phyloP scores from a whole-genome alignment of 1,139 yeast species.

The Hyphopichia fennica region DNA sequence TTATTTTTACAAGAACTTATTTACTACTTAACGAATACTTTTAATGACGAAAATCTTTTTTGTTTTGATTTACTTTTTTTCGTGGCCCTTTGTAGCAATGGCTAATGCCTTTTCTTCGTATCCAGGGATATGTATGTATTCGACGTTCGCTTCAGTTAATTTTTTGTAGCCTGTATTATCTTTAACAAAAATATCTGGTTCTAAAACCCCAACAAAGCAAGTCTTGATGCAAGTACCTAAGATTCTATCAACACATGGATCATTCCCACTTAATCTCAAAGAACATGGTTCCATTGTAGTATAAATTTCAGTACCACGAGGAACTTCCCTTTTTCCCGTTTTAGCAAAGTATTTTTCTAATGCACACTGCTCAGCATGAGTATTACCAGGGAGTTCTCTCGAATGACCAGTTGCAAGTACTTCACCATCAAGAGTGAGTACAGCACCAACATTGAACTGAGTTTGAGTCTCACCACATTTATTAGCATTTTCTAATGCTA shows the following conservation, averaged over 20 bases:
- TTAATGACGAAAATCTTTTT: neutral
- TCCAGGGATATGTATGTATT: conserved; percentile 81
- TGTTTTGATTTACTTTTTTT: conserved; percentile 15
- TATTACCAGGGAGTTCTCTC: conserved; percentile 89
- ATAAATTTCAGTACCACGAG: conserved; percentile 77
- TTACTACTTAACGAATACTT: no score
- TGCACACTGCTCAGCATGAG: conserved; percentile 98
- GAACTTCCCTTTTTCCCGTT: conserved; percentile 48
- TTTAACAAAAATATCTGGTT: conserved; percentile 85
- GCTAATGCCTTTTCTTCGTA: conserved; percentile 69
- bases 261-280: conserved; percentile 81
- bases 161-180: conserved; percentile 65
- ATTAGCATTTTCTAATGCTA: conserved; percentile 74
- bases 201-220: conserved; percentile 89
- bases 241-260: conserved; percentile 84
- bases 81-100: conserved; percentile 80
- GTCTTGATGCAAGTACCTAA: conserved; percentile 57
- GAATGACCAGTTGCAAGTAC: conserved; percentile 82
- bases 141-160: conserved; percentile 57
- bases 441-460: conserved; percentile 94
- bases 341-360: conserved; percentile 64
- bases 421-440: conserved; percentile 65
- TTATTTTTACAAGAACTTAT: neutral
- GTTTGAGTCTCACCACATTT: conserved; percentile 83
- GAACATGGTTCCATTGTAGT: conserved; percentile 99